Percentiles rank a stretch among this genome's conserved stretches.
phyloP scores from a whole-genome alignment of 495 filamentous ascomycete species.

The Aspergillus asperescens region DNA sequence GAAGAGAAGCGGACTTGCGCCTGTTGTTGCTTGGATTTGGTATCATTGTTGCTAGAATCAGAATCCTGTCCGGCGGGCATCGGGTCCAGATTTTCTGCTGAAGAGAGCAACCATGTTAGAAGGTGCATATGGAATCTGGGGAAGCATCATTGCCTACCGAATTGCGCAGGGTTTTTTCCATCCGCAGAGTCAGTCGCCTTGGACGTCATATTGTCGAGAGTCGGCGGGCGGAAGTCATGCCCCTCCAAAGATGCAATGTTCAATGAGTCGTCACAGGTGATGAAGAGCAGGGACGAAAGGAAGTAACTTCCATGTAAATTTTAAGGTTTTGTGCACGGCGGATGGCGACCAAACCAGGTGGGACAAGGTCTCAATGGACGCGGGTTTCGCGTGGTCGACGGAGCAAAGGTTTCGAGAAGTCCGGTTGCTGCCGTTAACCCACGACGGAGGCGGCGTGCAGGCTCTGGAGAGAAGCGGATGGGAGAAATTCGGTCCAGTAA shows the following conservation, averaged over 20 bases:
- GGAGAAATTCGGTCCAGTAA: slow-evolving; percentile 20
- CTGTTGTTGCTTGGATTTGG: slow-evolving; percentile 32
- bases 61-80: slow-evolving; percentile 21
- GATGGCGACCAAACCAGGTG: slow-evolving; percentile 3
- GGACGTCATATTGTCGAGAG: slow-evolving; percentile 43
- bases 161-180: slow-evolving; percentile 24
- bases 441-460: slow-evolving; percentile 14
- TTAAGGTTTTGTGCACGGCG: background rate
- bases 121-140: slow-evolving; percentile 2
- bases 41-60: slow-evolving; percentile 28
- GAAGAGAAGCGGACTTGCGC: slow-evolving; percentile 75
- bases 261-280: background rate
- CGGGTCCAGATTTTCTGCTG: slow-evolving; percentile 24
- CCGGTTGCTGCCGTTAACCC: slow-evolving; percentile 19
- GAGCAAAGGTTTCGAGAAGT: slow-evolving; percentile 19
- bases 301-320: background rate
- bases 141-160: slow-evolving; percentile 32
- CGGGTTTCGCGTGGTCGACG: slow-evolving; percentile 18
- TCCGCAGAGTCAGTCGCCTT: slow-evolving; percentile 31
- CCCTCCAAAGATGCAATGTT: slow-evolving; percentile 19
- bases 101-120: slow-evolving; percentile 18
- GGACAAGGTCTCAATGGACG: slow-evolving; percentile 12
- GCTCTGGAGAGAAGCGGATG: slow-evolving; percentile 10
- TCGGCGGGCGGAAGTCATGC: slow-evolving; percentile 38
- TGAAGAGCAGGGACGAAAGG: background rate